Conservation (phyloP, 768 basidiomycete species). For the Strobilomyces dryophilus region DNA sequence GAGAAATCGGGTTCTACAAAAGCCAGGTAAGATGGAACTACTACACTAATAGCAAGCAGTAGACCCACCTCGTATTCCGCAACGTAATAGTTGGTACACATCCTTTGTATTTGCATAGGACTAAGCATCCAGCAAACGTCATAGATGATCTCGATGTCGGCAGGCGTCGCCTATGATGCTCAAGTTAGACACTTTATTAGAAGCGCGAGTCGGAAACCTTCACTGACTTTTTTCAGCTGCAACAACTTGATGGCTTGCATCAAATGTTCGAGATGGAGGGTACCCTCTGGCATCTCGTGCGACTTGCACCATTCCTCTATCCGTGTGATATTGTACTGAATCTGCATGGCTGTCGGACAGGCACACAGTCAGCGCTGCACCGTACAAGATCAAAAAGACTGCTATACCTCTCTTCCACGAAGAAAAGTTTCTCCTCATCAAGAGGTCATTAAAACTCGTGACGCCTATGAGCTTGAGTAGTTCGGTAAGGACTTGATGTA, state of each 20-base stretch:
- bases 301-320: slow-evolving; percentile 99
- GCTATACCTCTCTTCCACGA: slow-evolving; percentile 96
- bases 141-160: slow-evolving; percentile 98
- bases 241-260: slow-evolving; percentile 99
- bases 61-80: slow-evolving; percentile 91
- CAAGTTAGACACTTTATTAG: slow-evolving; percentile 7
- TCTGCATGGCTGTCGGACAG: slow-evolving; percentile 85
- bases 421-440: slow-evolving; percentile 98
- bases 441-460: slow-evolving; percentile 94
- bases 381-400: not conserved
- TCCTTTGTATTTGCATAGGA: slow-evolving; percentile 98
- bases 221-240: slow-evolving; percentile 89
- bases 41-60: not conserved
- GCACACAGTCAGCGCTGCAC: not conserved
- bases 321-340: slow-evolving; percentile 98
- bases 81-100: slow-evolving; percentile 98
- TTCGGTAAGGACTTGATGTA: slow-evolving; percentile 93
- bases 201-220: not conserved
- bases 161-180: slow-evolving; percentile 68
- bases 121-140: slow-evolving; percentile 99
- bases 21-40: not conserved
- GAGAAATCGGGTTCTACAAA: slow-evolving; percentile 86
- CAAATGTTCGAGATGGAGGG: slow-evolving; percentile 94
- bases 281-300: slow-evolving; percentile 99
- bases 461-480: slow-evolving; percentile 94